phyloP scores from a whole-genome alignment of 2,329 filamentous ascomycete genomes.

The Fusarium anguioides region DNA sequence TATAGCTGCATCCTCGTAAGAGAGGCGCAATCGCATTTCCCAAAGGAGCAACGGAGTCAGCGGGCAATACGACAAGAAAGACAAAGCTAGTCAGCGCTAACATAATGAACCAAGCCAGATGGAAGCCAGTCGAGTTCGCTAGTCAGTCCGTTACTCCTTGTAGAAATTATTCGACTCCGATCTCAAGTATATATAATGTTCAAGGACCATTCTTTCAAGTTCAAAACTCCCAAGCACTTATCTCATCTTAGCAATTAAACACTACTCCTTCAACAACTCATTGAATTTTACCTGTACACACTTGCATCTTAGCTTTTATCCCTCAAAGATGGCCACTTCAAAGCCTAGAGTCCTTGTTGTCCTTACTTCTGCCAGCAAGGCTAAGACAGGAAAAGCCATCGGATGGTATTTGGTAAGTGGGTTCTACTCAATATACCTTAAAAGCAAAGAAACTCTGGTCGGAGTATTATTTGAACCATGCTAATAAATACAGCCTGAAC shows the following conservation, averaged over 20 bases:
- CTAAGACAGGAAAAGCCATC: not conserved
- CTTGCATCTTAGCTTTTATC: too few relatives aligned
- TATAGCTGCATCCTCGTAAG: too few relatives aligned
- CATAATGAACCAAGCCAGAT: too few relatives aligned
- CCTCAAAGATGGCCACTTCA: not conserved
- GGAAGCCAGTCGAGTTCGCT: too few relatives aligned
- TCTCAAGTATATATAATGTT: not conserved
- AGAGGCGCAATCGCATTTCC: not conserved
- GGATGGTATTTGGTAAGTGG: not conserved
- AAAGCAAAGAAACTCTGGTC: fast-evolving
- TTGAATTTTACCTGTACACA: too few relatives aligned
- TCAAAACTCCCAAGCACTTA: not conserved
- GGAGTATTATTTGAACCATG: fast-evolving
- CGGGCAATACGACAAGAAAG: not conserved
- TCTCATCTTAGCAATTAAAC: not conserved
- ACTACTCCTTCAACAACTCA: fast-evolving
- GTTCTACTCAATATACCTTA: fast-evolving
- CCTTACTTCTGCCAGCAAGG: not conserved
- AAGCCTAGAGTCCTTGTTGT: not conserved
- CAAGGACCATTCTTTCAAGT: fast-evolving
- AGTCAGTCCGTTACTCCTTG: not conserved
- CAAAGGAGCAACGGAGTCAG: constrained; percentile 10
- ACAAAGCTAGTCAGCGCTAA: too few relatives aligned
- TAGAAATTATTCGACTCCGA: not conserved
- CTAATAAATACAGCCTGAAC: not conserved